Evolutionary conservation across 352 stramenopile species (phyloP).

Genomic region (Phytophthora citricola): DNA sequence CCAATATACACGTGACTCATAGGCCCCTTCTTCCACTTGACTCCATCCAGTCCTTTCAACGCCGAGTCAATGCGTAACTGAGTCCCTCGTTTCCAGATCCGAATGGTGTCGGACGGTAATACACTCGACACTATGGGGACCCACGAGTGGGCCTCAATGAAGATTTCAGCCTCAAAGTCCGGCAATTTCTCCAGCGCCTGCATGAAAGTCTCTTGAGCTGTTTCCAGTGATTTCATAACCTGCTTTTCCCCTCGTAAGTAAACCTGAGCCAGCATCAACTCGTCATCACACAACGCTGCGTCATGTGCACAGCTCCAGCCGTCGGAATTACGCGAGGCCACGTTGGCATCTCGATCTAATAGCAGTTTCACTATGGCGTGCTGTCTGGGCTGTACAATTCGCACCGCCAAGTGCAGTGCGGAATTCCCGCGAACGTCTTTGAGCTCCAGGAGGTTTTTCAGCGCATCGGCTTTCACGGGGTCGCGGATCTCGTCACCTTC

Average conservation of each 20-base stretch:
- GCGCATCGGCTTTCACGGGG: slow-evolving; percentile 9
- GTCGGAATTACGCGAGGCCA: slow-evolving; percentile 42
- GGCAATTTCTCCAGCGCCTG: slow-evolving; percentile 69
- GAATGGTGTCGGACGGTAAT: slow-evolving; percentile 77
- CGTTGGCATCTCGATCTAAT: slow-evolving; percentile 48
- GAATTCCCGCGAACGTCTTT: slow-evolving; percentile 75
- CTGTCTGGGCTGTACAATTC: slow-evolving; percentile 68
- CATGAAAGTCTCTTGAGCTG: slow-evolving; percentile 63
- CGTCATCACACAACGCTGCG: slow-evolving; percentile 75
- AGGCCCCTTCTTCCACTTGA: slow-evolving; percentile 77
- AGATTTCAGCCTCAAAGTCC: slow-evolving; percentile 85
- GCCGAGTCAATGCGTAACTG: slow-evolving; percentile 74
- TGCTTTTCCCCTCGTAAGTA: slow-evolving; percentile 71
- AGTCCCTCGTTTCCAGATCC: slow-evolving; percentile 73
- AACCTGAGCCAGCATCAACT: slow-evolving; percentile 75
- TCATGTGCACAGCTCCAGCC: slow-evolving; percentile 85
- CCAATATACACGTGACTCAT: slow-evolving; percentile 81
- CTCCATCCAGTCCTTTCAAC: slow-evolving; percentile 77
- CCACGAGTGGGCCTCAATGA: slow-evolving; percentile 82
- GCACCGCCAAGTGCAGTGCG: slow-evolving; percentile 74
- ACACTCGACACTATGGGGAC: slow-evolving; percentile 82
- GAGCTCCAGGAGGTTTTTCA: slow-evolving; percentile 55
- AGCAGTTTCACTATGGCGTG: slow-evolving; percentile 65
- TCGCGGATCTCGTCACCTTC: slow-evolving; percentile 16
- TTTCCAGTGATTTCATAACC: slow-evolving; percentile 52